Percentiles rank a stretch among this genome's conserved stretches.
Conservation (phyloP, 108 stramenopile genomes). For the Cylindrotheca closterium region DNA sequence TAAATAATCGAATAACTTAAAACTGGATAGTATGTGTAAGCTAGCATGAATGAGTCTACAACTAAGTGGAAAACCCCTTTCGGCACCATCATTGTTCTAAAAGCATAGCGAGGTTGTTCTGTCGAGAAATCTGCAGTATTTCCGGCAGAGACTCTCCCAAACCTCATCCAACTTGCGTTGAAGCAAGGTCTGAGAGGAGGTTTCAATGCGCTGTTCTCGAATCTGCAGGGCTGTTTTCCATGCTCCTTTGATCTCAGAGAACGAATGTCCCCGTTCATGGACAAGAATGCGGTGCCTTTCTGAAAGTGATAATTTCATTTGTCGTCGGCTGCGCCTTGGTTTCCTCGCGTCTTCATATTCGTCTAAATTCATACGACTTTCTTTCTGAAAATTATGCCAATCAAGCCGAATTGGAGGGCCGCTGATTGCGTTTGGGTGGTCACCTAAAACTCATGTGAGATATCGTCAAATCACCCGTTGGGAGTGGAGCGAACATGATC, state of each 20-base stretch:
- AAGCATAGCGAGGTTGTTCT: too few relatives aligned
- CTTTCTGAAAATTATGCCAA: slow-evolving; percentile 14
- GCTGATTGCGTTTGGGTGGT: slow-evolving; percentile 32
- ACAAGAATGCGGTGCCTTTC: slow-evolving; percentile 25
- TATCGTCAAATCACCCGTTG: too few relatives aligned
- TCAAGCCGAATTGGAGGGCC: slow-evolving; percentile 44
- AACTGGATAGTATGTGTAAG: too few relatives aligned
- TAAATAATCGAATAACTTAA: too few relatives aligned
- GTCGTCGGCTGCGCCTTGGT: slow-evolving; percentile 25
- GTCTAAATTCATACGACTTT: slow-evolving; percentile 21
- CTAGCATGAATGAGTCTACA: too few relatives aligned
- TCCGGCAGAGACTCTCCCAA: not conserved
- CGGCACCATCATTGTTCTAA: too few relatives aligned
- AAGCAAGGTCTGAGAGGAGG: not conserved
- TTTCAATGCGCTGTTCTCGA: slow-evolving; percentile 33
- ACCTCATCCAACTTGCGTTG: not conserved
- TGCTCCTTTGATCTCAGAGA: slow-evolving; percentile 27
- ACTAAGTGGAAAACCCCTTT: too few relatives aligned
- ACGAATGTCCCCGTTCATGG: slow-evolving; percentile 18
- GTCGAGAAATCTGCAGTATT: too few relatives aligned
- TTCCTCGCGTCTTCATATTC: slow-evolving; percentile 27
- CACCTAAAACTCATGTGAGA: too few relatives aligned
- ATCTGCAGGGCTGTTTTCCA: slow-evolving; percentile 32
- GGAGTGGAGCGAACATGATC: too few relatives aligned
- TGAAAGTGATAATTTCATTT: slow-evolving; percentile 21